Evolutionary conservation across 2,329 filamentous ascomycete species (phyloP), one percentile per base, ranked within the genome.

Genomic region (Pseudogymnoascus sp.): DNA sequence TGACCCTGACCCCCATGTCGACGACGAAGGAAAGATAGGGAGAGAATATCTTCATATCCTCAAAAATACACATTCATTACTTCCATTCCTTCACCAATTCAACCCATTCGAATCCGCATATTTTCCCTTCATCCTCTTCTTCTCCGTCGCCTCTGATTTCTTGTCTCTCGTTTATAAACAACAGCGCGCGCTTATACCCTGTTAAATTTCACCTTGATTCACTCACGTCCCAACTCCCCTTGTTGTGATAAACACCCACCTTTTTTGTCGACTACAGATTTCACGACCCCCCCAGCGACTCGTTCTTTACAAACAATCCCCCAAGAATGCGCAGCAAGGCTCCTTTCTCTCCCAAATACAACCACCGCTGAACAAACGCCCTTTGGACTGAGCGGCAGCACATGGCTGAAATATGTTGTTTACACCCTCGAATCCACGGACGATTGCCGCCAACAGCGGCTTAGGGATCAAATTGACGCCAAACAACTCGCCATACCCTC

Each of bases 401-500:
- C 67, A 73, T 71, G 68, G 70, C 72, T 70, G 68, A 63, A 73
- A 64, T 46, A 74, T 74, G 72, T 66, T 71, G 66, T 72, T 71
- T 38, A 74, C 72, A 61, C 72, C 72, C 23, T 68, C 68, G 50
- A 73, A 72, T 64, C 50, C 67, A 53, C 67, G 71, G 62, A 70
- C 68, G 23, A 70, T 73, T 62, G 64, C 68, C 61, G 68, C 71
- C 42, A 74, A 72, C 62, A 72, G 68, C 17, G 66, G 68, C 21
- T 62, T 71, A 3, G 72, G 70, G 23, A 78, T 89, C 68, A 89
- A 86, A 77, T 76, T 88, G 68, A 92, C 90, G 64, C 90, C 91
- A 63, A 88, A 89, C 65, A 91, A 86, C 74, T 92, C 90, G 64
- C 90, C 90, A 63, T 87, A 84, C 71, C 74, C 86, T 59, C 80